Evolutionary conservation across 2,329 filamentous ascomycete genomes (phyloP).

Genomic region (Chaetothyriales sp.): DNA sequence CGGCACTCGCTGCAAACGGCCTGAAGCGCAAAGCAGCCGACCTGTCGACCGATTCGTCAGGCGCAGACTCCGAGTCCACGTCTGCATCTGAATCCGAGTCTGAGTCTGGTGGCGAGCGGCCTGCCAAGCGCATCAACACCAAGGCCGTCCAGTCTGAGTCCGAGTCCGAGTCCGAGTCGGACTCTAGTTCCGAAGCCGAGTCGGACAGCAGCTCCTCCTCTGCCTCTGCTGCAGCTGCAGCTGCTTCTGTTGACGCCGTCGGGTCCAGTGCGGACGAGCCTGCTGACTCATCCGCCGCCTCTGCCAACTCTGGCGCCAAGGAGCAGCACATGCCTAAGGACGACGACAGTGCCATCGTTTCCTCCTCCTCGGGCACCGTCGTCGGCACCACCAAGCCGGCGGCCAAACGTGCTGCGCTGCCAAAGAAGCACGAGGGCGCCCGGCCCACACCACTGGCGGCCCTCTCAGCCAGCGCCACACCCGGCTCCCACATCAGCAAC

Average conservation of each 20-base stretch:
- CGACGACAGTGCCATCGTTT: slow-evolving; percentile 1
- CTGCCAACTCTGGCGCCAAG: slow-evolving; percentile 15
- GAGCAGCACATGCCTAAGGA: neutral
- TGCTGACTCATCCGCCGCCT: slow-evolving; percentile 17
- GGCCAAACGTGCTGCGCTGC: neutral
- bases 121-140: slow-evolving; percentile 11
- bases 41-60: slow-evolving; percentile 25
- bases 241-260: slow-evolving; percentile 13
- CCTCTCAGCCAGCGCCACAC: slow-evolving; percentile 54
- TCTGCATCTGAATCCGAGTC: slow-evolving; percentile 27
- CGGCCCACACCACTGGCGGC: slow-evolving; percentile 63
- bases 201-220: slow-evolving; percentile 18
- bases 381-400: slow-evolving; percentile 7
- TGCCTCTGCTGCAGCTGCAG: slow-evolving; percentile 16
- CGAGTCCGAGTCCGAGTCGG: slow-evolving; percentile 20
- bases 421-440: slow-evolving; percentile 34
- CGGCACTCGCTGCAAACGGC: slow-evolving; percentile 27
- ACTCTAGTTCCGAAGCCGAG: slow-evolving; percentile 19
- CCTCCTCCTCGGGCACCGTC: slow-evolving; percentile 15
- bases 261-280: neutral
- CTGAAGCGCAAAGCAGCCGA: slow-evolving; percentile 47
- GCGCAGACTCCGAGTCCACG: slow-evolving; percentile 22
- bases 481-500: slow-evolving; percentile 63
- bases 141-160: slow-evolving; percentile 1
- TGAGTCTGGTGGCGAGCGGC: slow-evolving; percentile 19